Evolutionary conservation across 106 monocot genomes (phyloP).

Genomic region (Xerophyta viscosa): DNA sequence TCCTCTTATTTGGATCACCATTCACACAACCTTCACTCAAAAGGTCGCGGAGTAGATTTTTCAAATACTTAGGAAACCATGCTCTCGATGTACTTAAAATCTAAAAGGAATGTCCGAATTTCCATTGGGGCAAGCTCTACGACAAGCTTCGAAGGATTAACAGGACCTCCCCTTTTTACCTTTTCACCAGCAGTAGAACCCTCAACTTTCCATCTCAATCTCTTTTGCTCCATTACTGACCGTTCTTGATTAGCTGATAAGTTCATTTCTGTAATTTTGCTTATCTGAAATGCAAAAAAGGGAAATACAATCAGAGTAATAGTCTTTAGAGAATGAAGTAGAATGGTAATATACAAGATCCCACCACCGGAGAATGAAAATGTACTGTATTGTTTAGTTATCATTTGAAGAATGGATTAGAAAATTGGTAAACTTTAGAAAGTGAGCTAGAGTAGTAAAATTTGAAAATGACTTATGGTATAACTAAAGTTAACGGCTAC

Average conservation of each 20-base stretch:
- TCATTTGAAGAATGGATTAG: no score
- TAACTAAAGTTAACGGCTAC: no score
- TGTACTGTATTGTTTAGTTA: no score
- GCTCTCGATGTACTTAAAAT: slow-evolving; percentile 18
- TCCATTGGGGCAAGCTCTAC: slow-evolving; percentile 94
- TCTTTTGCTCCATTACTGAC: slow-evolving; percentile 73
- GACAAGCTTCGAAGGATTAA: slow-evolving; percentile 55
- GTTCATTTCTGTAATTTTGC: slow-evolving; percentile 62
- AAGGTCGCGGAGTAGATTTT: no score
- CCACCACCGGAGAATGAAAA: no score
- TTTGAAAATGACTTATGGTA: no score
- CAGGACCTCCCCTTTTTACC: slow-evolving; percentile 38
- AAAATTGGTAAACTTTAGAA: no score
- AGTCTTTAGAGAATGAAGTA: no score
- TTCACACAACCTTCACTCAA: no score
- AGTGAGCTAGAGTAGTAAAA: no score
- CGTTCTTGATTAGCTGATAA: slow-evolving; percentile 88
- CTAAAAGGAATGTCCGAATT: slow-evolving; percentile 71
- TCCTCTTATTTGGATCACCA: no score
- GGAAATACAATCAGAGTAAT: background rate
- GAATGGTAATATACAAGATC: no score
- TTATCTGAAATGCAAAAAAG: slow-evolving; percentile 32
- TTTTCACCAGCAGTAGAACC: slow-evolving; percentile 24
- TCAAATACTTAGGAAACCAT: background rate
- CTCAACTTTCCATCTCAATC: slow-evolving; percentile 62